Percentiles rank a stretch among this genome's conserved stretches.
These are phyloP conservation scores for Patellifolia procumbens DNA, from an alignment of 179 eudicot species.

Conservation along the genomic window DNA sequence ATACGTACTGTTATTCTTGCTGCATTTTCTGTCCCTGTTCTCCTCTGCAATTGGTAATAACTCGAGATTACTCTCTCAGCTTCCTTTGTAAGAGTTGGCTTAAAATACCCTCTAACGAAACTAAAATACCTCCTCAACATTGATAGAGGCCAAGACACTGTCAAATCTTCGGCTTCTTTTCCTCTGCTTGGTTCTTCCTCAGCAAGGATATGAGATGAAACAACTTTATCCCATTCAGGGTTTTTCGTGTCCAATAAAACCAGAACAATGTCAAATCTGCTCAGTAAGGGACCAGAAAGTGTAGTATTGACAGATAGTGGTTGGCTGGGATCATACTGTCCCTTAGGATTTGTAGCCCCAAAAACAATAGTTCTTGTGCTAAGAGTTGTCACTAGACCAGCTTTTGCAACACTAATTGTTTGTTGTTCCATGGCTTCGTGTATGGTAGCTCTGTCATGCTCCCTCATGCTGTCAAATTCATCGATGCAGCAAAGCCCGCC, in stretches of 20 bases:
- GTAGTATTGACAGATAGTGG: slow-evolving; percentile 88
- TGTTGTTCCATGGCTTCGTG: slow-evolving; percentile 99
- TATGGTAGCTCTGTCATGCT: slow-evolving; percentile 95
- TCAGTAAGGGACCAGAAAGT: slow-evolving; percentile 91
- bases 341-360: slow-evolving; percentile 98
- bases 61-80: slow-evolving; percentile 84
- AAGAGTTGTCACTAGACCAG: slow-evolving; percentile 94
- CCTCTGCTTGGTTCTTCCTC: slow-evolving; percentile 50
- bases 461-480: slow-evolving; percentile 95
- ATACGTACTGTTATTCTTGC: slow-evolving; percentile 96
- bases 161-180: slow-evolving; percentile 51
- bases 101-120: slow-evolving; percentile 75
- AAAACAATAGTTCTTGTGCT: slow-evolving; percentile 85
- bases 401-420: slow-evolving; percentile 95
- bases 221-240: slow-evolving; percentile 96
- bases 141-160: slow-evolving; percentile 68
- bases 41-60: slow-evolving; percentile 89
- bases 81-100: slow-evolving; percentile 78
- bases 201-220: slow-evolving; percentile 89
- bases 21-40: slow-evolving; percentile 78
- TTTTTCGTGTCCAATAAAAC: slow-evolving; percentile 89
- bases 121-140: slow-evolving; percentile 82
- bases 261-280: slow-evolving; percentile 92
- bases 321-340: slow-evolving; percentile 88
- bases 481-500: slow-evolving; percentile 98